Percentiles rank a stretch among this genome's conserved stretches.
Conservation (phyloP, 2,329 filamentous ascomycete species). For the Colletotrichum tropicale region DNA sequence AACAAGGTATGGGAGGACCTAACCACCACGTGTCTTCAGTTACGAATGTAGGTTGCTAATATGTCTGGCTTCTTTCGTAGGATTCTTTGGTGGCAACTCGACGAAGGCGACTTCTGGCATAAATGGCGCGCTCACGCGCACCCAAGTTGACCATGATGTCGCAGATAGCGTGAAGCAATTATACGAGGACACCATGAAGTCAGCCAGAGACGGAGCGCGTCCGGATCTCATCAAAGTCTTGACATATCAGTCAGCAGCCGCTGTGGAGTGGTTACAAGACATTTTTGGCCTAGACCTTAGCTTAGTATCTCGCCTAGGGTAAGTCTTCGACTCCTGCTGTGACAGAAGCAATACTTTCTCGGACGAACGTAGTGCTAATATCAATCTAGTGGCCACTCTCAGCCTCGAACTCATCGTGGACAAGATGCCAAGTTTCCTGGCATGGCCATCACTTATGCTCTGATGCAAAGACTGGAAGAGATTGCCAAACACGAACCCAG, state of each 20-base stretch:
- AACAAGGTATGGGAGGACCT: slow-evolving; percentile 92
- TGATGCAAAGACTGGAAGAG: slow-evolving; percentile 98
- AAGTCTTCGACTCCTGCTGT: slow-evolving; percentile 35
- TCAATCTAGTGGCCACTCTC: slow-evolving; percentile 83
- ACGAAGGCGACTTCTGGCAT: slow-evolving; percentile 99
- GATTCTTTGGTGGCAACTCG: slow-evolving; percentile 99
- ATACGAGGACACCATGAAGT: slow-evolving; percentile 98
- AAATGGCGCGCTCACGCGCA: slow-evolving; percentile 96
- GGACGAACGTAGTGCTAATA: slow-evolving; percentile 19
- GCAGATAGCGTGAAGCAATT: slow-evolving; percentile 98
- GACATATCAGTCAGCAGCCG: slow-evolving; percentile 97
- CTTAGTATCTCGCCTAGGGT: slow-evolving; percentile 96
- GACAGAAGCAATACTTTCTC: not conserved
- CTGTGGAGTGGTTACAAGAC: slow-evolving; percentile 98
- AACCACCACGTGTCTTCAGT: slow-evolving; percentile 36
- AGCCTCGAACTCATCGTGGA: slow-evolving; percentile 96
- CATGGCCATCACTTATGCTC: slow-evolving; percentile 99
- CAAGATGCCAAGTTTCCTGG: slow-evolving; percentile 99
- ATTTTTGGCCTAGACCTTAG: slow-evolving; percentile 98
- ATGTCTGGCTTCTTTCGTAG: slow-evolving; percentile 31
- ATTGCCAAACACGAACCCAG: slow-evolving; percentile 90
- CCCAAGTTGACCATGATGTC: slow-evolving; percentile 89
- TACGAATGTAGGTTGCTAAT: too few species aligned
- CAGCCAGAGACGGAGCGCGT: slow-evolving; percentile 95
- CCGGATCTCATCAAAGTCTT: slow-evolving; percentile 98